Evolutionary conservation across 805 yeast genomes (phyloP), one percentile per base, ranked within the genome.

Genomic region (Candida germanica): DNA sequence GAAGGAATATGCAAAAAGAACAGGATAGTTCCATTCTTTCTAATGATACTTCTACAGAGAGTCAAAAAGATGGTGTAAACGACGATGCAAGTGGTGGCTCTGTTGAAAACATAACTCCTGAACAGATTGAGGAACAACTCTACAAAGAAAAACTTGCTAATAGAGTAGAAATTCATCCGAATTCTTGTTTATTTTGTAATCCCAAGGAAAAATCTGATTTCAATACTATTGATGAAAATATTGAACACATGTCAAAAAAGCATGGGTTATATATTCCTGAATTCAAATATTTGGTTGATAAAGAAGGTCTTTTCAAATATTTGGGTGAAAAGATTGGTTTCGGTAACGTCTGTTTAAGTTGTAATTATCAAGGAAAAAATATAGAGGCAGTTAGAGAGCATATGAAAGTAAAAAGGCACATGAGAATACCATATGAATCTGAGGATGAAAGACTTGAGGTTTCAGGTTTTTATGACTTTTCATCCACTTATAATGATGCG

Each of bases 181-280:
- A 71, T 3, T 58, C 72, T 3, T 77, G 82, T 58, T 54, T 77
- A 21, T 75, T 77, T 47, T 75, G 80, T 38, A 64, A 64, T 29
- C 54, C 59, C 8, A 66, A 61, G 27, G 44, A 50, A 19, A 54
- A 62, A 25, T 52, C 59, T 31, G 39, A 43, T 11, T 71, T 69
- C 35, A 53, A 46, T 9, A 53, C 59, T 17, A 45, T 70, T 12
- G 77, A 74, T 5, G 71, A 58, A 19, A 66, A 67, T 36, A 50
- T 83, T 20, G 70, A 68, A 19, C 96, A 93, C 58, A 83, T 93
- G 95, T 79, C 76, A 51, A 71, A 70, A 40, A 66, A 59, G 24
- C 96, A 85, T 58, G 98, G 98, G 1, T 69, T 93, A 28, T 93
- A 83, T 43, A 73, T 93, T 5, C 98, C 98, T 1, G 97, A 93